These are phyloP conservation scores for Coemansia sp. DNA, from an alignment of 192 early-diverging fungal species.

Conservation along the genomic window DNA sequence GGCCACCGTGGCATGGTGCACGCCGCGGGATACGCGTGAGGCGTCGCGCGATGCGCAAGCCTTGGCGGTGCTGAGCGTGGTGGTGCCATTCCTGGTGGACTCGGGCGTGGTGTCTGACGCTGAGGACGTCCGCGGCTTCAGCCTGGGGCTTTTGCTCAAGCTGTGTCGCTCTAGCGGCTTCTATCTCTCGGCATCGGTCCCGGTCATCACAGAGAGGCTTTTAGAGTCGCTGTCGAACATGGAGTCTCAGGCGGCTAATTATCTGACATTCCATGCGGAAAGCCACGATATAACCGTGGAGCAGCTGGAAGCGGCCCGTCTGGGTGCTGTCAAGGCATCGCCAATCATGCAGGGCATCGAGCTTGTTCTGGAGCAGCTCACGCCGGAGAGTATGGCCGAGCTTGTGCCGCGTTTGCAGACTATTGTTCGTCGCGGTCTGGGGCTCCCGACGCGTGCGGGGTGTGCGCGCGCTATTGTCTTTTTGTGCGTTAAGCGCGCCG, in stretches of 20 bases:
- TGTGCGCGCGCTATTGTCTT: conserved; percentile 84
- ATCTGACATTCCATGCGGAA: conserved; percentile 89
- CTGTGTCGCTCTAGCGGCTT: conserved; percentile 78
- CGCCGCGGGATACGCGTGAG: conserved; percentile 43
- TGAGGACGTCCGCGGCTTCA: conserved; percentile 87
- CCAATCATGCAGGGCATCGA: conserved; percentile 95
- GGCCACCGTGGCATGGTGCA: conserved; percentile 85
- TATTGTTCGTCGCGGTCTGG: conserved; percentile 82
- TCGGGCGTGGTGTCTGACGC: conserved; percentile 78
- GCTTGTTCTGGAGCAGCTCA: conserved; percentile 75
- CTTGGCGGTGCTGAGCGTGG: conserved; percentile 74
- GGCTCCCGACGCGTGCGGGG: conserved; percentile 91
- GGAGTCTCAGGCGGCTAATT: conserved; percentile 75
- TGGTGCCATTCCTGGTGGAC: conserved; percentile 85
- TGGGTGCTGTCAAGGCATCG: conserved; percentile 83
- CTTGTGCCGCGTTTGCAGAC: conserved; percentile 72
- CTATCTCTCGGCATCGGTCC: conserved; percentile 74
- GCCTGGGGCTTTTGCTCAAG: conserved; percentile 78
- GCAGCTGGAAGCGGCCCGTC: conserved; percentile 80
- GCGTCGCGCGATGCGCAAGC: conserved; percentile 59
- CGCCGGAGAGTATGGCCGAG: conserved; percentile 65
- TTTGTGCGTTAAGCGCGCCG: conserved; percentile 71
- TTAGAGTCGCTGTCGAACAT: conserved; percentile 81
- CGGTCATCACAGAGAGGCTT: conserved; percentile 75
- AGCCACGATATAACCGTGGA: conserved; percentile 85